Percentiles rank a stretch among this genome's conserved stretches.
phyloP scores from a whole-genome alignment of 2,329 filamentous ascomycete genomes.

The Periconia sp. region DNA sequence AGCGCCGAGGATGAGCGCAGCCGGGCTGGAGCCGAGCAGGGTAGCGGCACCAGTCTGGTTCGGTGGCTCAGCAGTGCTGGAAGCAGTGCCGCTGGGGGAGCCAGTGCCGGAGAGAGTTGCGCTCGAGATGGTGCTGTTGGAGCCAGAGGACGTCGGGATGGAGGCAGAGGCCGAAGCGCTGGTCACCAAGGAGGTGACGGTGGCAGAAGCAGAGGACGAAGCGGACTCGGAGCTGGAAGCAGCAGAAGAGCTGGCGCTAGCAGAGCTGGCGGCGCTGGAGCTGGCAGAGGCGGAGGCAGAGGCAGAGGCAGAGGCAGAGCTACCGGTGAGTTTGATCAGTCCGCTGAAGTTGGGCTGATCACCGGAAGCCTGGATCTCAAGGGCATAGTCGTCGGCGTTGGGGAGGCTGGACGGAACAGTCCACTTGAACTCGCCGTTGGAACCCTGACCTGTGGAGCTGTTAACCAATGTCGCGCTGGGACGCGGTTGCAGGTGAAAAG shows the following conservation, averaged over 20 bases:
- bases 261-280: constrained; percentile 36
- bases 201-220: constrained; percentile 10
- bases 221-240: constrained; percentile 29
- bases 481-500: background rate
- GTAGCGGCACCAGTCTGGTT: constrained; percentile 37
- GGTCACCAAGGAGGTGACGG: constrained; percentile 19
- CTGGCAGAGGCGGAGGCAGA: constrained; percentile 34
- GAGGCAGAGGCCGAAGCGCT: constrained; percentile 23
- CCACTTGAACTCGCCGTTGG: constrained; percentile 58
- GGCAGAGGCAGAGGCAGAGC: constrained; percentile 25
- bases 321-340: constrained; percentile 23
- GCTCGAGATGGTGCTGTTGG: constrained; percentile 35
- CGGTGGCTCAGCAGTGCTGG: constrained; percentile 17
- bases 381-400: constrained; percentile 60
- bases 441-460: constrained; percentile 44
- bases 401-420: constrained; percentile 53
- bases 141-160: constrained; percentile 20
- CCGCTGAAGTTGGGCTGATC: constrained; percentile 62
- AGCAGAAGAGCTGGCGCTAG: constrained; percentile 30
- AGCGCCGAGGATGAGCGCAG: constrained; percentile 49
- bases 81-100: constrained; percentile 23
- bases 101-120: constrained; percentile 25
- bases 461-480: constrained; percentile 18
- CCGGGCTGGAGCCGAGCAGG: constrained; percentile 39
- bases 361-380: constrained; percentile 62